Conservation (phyloP, 2,329 filamentous ascomycete species). For the Waltergamsia citrina region DNA sequence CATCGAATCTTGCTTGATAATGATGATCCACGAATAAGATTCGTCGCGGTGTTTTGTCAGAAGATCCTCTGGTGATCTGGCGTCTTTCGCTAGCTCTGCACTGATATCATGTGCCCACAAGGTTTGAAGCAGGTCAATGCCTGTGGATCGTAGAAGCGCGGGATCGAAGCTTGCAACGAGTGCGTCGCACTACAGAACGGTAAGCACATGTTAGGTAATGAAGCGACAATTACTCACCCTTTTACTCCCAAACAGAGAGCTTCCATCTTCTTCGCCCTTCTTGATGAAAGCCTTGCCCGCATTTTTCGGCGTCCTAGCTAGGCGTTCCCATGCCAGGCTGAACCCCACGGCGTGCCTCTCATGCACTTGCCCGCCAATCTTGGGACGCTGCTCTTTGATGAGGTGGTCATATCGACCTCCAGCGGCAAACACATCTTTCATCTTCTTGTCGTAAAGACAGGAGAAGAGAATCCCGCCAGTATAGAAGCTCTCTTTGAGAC, state of each 20-base stretch:
- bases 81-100: constrained; percentile 77
- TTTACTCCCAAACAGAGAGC: constrained; percentile 50
- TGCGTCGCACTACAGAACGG: constrained; percentile 60
- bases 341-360: constrained; percentile 84
- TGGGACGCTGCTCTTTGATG: constrained; percentile 74
- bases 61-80: constrained; percentile 70
- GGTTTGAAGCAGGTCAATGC: constrained; percentile 66
- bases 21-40: constrained; percentile 76
- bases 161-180: constrained; percentile 83
- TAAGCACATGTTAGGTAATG: constrained; percentile 5
- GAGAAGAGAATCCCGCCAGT: constrained; percentile 79
- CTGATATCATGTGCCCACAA: constrained; percentile 81
- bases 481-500: constrained; percentile 88
- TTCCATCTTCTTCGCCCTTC: constrained; percentile 55
- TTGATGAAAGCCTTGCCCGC: constrained; percentile 54
- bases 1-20: constrained; percentile 69
- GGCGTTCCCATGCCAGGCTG: constrained; percentile 78
- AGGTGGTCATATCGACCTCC: constrained; percentile 89
- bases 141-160: constrained; percentile 62
- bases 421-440: constrained; percentile 80
- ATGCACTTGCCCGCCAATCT: constrained; percentile 49
- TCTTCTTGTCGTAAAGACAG: constrained; percentile 78
- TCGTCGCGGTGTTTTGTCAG: constrained; percentile 68
- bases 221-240: constrained; percentile 37
- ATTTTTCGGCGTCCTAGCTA: constrained; percentile 56